Conservation (phyloP, 1,284 basidiomycete genomes). For the Ustilago crameri region DNA sequence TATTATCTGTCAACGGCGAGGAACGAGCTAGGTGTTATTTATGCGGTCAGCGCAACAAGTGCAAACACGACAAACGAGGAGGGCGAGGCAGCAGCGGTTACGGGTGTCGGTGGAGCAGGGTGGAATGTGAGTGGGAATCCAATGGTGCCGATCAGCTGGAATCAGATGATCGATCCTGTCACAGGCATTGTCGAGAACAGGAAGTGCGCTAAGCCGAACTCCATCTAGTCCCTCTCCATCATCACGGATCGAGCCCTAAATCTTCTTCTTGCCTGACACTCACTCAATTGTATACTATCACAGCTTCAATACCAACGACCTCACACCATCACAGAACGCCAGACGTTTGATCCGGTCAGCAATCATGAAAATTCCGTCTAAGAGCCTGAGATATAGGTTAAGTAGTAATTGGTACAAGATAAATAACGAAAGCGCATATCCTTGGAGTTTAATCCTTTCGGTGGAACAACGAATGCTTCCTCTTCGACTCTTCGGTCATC, state of each 20-base stretch:
- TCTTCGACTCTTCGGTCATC: constrained; percentile 57
- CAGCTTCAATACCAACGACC: background rate
- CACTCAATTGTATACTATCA: background rate
- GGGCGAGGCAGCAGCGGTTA: background rate
- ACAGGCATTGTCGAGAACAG: constrained; percentile 83
- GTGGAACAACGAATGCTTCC: constrained; percentile 60
- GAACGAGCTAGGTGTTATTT: constrained; percentile 86
- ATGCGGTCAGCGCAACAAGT: constrained; percentile 43
- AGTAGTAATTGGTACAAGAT: background rate
- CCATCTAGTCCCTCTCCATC: constrained; percentile 13
- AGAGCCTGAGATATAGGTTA: background rate
- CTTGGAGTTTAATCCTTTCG: constrained; percentile 46
- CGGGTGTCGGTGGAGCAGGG: constrained; percentile 17
- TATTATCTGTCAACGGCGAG: constrained; percentile 94
- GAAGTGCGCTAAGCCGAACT: constrained; percentile 84
- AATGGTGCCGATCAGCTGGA: constrained; percentile 76
- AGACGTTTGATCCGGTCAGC: background rate
- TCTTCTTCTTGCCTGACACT: background rate
- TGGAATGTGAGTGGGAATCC: constrained; percentile 41
- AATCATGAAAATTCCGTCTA: background rate
- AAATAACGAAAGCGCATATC: constrained; percentile 3
- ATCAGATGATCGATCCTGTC: constrained; percentile 87
- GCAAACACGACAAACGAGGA: background rate
- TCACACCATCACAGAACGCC: background rate
- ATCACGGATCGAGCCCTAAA: background rate